Evolutionary conservation across 2,329 filamentous ascomycete genomes (phyloP).

Genomic region (Sarocladium brachiariae): DNA sequence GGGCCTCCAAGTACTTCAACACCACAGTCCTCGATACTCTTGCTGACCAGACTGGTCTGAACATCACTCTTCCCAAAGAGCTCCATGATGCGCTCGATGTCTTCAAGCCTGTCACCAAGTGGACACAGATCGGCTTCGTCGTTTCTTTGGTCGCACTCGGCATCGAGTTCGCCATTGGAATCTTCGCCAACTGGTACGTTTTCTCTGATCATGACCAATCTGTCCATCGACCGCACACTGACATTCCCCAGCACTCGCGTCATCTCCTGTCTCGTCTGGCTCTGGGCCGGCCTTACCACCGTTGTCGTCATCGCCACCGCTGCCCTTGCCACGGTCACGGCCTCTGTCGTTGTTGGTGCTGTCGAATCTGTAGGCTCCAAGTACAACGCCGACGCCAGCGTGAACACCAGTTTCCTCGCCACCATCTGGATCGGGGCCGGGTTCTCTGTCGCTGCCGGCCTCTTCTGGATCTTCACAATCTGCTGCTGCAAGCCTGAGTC

Average conservation of each 20-base stretch:
- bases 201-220: not conserved
- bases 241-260: slow-evolving; percentile 48
- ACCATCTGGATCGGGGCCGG: slow-evolving; percentile 73
- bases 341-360: slow-evolving; percentile 60
- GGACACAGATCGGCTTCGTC: slow-evolving; percentile 78
- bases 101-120: slow-evolving; percentile 69
- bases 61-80: slow-evolving; percentile 60
- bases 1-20: slow-evolving; percentile 67
- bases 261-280: slow-evolving; percentile 74
- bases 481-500: slow-evolving; percentile 73
- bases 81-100: slow-evolving; percentile 61
- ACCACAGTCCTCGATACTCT: slow-evolving; percentile 50
- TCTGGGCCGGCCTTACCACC: slow-evolving; percentile 61
- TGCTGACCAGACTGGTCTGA: slow-evolving; percentile 38
- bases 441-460: slow-evolving; percentile 64
- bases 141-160: slow-evolving; percentile 64
- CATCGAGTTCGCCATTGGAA: slow-evolving; percentile 67
- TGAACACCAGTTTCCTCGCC: slow-evolving; percentile 65
- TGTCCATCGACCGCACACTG: not conserved
- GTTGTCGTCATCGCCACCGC: slow-evolving; percentile 54
- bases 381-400: slow-evolving; percentile 60
- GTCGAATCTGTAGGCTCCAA: slow-evolving; percentile 55
- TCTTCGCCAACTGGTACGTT: slow-evolving; percentile 64
- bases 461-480: slow-evolving; percentile 88
- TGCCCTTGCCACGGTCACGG: slow-evolving; percentile 67